These are phyloP conservation scores for Westerdykella sp. DNA, from an alignment of 2,329 filamentous ascomycete species.

Conservation along the genomic window DNA sequence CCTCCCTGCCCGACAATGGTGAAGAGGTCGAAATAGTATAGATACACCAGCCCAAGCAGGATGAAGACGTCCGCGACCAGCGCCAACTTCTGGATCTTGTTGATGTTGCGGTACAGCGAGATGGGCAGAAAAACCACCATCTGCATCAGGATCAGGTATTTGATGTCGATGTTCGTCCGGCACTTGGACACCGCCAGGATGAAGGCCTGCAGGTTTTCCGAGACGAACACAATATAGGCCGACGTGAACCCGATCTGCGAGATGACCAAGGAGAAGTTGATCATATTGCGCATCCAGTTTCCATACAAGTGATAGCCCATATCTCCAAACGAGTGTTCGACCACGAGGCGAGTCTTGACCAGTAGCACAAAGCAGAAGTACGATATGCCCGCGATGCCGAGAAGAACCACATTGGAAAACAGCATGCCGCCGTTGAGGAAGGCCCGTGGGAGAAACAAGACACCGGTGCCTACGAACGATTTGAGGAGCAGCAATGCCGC, in stretches of 20 bases:
- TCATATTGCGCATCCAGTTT: slow-evolving; percentile 79
- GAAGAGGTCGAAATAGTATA: slow-evolving; percentile 90
- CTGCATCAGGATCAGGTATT: slow-evolving; percentile 87
- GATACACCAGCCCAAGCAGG: slow-evolving; percentile 80
- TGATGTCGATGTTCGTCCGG: slow-evolving; percentile 76
- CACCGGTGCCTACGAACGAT: slow-evolving; percentile 95
- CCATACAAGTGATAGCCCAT: slow-evolving; percentile 91
- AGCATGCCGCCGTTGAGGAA: slow-evolving; percentile 97
- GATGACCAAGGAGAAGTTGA: slow-evolving; percentile 86
- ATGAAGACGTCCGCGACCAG: slow-evolving; percentile 93
- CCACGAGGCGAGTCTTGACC: slow-evolving; percentile 74
- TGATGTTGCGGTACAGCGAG: slow-evolving; percentile 90
- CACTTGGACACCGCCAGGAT: slow-evolving; percentile 87
- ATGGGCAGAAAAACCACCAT: slow-evolving; percentile 93
- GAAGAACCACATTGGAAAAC: slow-evolving; percentile 87
- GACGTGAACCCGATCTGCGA: slow-evolving; percentile 94
- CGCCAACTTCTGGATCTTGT: slow-evolving; percentile 92
- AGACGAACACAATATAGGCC: slow-evolving; percentile 94
- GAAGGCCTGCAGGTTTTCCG: slow-evolving; percentile 91
- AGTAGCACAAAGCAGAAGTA: slow-evolving; percentile 98
- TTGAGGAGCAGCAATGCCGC: slow-evolving; percentile 85
- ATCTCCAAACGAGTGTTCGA: slow-evolving; percentile 95
- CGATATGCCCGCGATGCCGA: slow-evolving; percentile 76
- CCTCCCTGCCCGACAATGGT: slow-evolving; percentile 70
- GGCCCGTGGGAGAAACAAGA: slow-evolving; percentile 85